Evolutionary conservation across 495 filamentous ascomycete genomes (phyloP), one percentile per base, ranked within the genome.

Genomic region (Trichoderma orchidacearum): DNA sequence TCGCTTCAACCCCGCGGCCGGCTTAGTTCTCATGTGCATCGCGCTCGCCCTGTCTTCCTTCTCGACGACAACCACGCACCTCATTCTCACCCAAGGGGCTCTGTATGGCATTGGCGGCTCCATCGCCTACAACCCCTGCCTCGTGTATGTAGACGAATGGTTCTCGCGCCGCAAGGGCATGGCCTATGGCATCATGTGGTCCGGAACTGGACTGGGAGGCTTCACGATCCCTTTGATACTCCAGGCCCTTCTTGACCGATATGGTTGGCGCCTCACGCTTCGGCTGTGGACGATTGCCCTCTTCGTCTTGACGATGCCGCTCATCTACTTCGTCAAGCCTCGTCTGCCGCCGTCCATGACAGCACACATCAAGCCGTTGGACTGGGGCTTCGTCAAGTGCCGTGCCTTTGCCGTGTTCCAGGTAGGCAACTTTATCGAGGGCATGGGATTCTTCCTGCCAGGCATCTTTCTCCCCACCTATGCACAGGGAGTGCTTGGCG

Each of bases 361-460:
- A 59, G 28, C 58, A 63, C 51, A 63, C 45, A 45, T 72, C 60
- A 70, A 60, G 23, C 59, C 60, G 9, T 65, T 80, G 48, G 60
- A 60, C 13, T 67, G 80, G 28, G 56, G 64, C 32, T 85, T 84
- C 61, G 56, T 82, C 8, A 30, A 57, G 17, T 62, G 67, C 29
- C 62, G 61, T 0, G 66, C 68, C 2, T 85, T 85, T 62, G 62
- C 72, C 59, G 62, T 78, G 28, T 75, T 80, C 35, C 75, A 81
- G 59, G 53, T 70, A 1, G 77, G 76, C 29, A 84, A 85, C 61
- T 70, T 82, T 48, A 68, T 83, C 53, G 74, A 87, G 62, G 73
- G 75, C 21, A 72, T 82, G 3, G 85, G 84, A 9, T 88, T 79
- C 64, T 86, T 87, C 66, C 68, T 89, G 1, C 85, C 84, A 0